Percentiles rank a stretch among this genome's conserved stretches.
These are phyloP conservation scores for Aquanectria penicillioides DNA, from an alignment of 2,329 filamentous ascomycete species.

Conservation along the genomic window DNA sequence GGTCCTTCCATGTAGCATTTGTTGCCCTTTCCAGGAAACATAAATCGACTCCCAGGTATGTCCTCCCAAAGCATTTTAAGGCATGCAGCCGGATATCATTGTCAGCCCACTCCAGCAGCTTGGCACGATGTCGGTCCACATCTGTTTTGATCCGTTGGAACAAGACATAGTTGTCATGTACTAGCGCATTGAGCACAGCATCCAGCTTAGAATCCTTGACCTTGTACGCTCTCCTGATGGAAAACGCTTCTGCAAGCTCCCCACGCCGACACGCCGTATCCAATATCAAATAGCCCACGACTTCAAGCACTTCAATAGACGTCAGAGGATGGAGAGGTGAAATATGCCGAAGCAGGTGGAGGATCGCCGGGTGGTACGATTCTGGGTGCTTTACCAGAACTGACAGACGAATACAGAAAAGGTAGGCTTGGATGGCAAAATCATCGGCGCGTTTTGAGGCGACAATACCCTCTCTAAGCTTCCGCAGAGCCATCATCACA, in stretches of 20 bases:
- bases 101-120: constrained; percentile 84
- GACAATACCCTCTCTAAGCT: constrained; percentile 89
- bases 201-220: constrained; percentile 77
- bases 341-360: constrained; percentile 78
- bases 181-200: constrained; percentile 73
- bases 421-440: constrained; percentile 89
- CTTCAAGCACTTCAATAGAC: constrained; percentile 78
- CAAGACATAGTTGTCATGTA: constrained; percentile 82
- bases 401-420: constrained; percentile 88
- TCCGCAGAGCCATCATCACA: constrained; percentile 86
- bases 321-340: constrained; percentile 76
- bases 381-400: constrained; percentile 85
- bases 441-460: constrained; percentile 78
- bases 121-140: constrained; percentile 83
- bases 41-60: constrained; percentile 79
- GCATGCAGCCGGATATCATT: constrained; percentile 78
- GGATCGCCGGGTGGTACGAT: constrained; percentile 88
- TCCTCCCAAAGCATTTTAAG: constrained; percentile 85
- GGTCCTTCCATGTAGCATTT: constrained; percentile 75
- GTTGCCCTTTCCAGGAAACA: constrained; percentile 75
- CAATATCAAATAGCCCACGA: constrained; percentile 82
- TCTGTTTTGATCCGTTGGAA: constrained; percentile 77
- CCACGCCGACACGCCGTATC: constrained; percentile 88
- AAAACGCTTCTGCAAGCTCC: constrained; percentile 78
- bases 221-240: constrained; percentile 68